A percentile compares a stretch with the other conserved stretches of the same genome.
phyloP scores from a whole-genome alignment of 176 grass and related monocot species.

The Musa beccarii region DNA sequence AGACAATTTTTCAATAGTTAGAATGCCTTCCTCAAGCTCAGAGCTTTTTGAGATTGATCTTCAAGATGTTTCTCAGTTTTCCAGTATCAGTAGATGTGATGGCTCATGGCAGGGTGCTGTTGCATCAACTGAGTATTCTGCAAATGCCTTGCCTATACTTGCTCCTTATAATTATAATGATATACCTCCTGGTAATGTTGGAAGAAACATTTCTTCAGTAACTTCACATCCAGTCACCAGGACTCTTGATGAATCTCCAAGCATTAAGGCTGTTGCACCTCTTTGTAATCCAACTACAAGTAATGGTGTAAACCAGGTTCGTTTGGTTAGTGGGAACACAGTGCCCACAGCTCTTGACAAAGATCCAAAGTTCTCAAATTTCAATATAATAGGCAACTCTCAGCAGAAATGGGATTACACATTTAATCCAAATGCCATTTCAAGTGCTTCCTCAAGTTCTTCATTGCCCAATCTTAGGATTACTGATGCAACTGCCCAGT shows the following conservation, averaged over 20 bases:
- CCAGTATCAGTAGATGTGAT: conserved; percentile 22
- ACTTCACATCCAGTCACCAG: not conserved
- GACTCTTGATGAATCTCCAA: conserved; percentile 3
- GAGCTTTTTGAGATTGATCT: conserved; percentile 27
- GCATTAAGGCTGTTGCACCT: not conserved
- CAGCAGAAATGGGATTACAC: not conserved
- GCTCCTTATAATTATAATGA: not conserved
- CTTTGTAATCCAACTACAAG: not conserved
- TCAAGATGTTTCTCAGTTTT: conserved; percentile 31
- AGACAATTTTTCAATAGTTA: not conserved
- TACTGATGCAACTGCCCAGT: conserved; percentile 24
- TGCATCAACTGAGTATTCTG: conserved; percentile 20
- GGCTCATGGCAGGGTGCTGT: conserved; percentile 23
- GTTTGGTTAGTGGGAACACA: not conserved
- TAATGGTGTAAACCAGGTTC: not conserved
- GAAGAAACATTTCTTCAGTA: conserved; percentile 6
- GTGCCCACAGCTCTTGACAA: not conserved
- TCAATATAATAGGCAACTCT: conserved; percentile 10
- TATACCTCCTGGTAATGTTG: not conserved
- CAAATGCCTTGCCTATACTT: not conserved
- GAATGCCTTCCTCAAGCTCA: not conserved
- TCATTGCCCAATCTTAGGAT: conserved; percentile 29
- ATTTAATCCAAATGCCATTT: conserved; percentile 4
- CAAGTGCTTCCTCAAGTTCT: conserved; percentile 19
- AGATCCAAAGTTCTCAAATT: conserved; percentile 11